Evolutionary conservation across 2,329 filamentous ascomycete genomes (phyloP), one percentile per base, ranked within the genome.

Genomic region (Penicillium brevicompactum): DNA sequence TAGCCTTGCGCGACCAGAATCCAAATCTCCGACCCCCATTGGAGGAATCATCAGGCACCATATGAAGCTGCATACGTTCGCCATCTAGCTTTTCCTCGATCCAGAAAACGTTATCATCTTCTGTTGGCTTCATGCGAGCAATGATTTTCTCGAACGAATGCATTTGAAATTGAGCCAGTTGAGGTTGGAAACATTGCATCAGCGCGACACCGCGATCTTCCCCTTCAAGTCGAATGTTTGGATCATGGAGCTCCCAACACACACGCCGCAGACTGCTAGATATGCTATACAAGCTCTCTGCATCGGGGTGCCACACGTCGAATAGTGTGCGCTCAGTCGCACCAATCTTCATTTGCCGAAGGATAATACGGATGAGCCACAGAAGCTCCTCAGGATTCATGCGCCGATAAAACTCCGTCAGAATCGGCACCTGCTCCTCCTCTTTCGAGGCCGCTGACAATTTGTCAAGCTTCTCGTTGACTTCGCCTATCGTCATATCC

Each of bases 31-130:
- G 86, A 0, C 91, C 90, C 0, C 92, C 91, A 0, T 85, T 82
- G 0, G 86, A 77, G 1, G 73, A 75, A 3, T 85, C 77, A 62
- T 97, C 91, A 54, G 89, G 81, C 11, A 84, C 74, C 89, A 97
- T 92, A 72, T 99, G 94, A 70, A 99, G 82, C 72, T 99, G 94
- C 88, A 99, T 97, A 24, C 94, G 85, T 75, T 99, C 94, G 1
- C 94, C 94, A 64, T 99, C 94, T 8, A 99, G 80, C 74, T 99
- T 99, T 76, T 99, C 94, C 72, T 99, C 94, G 46, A 97, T 94
- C 92, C 92, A 97, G 68, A 95, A 99, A 8, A 89, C 85, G 0
- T 82, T 79, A 49, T 95, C 87, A 0, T 90, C 86, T 22, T 87
- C 83, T 0, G 85, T 87, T 0, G 83, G 80, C 2, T 85, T 83